Base-by-base conservation (phyloP, 495 filamentous ascomycete genomes). In the Aspergillus diversus region DNA sequence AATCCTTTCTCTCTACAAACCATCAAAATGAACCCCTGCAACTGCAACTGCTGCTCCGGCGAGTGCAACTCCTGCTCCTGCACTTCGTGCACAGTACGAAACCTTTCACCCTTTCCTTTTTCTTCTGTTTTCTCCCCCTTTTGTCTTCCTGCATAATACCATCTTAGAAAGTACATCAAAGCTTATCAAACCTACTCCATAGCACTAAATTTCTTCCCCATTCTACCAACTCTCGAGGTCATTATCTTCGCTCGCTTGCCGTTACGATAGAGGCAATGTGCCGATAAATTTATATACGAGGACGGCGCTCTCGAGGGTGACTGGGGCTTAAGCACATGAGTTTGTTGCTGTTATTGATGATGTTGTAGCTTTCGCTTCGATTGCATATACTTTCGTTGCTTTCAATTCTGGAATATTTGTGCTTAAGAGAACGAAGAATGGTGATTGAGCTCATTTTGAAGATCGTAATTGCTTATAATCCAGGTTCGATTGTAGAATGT, bases 1-100 rank as follows among this genome's bases (percentile, higher is more conserved):
- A 48, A 57, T 58, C 37, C 59, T 49, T 60, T 49, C 61, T 63
- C 66, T 70, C 48, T 57, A 65, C 57, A 59, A 61, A 53, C 57
- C 47, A 63, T 66, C 70, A 78, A 55, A 57, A 81, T 81, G 78
- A 70, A 68, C 73, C 76, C 77, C 75, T 80, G 77, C 74, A 53
- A 68, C 58, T 81, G 78, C 75, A 77, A 72, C 76, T 79, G 73
- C 74, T 80, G 77, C 77, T 67, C 70, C 66, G 72, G 76, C 68
- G 63, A 74, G 60, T 80, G 78, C 76, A 73, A 66, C 62, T 72
- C 72, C 46, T 80, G 78, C 76, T 74, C 77, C 55, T 81, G 78
- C 76, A 53, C 43, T 37, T 65, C 55, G 66, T 80, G 77, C 76
- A 68, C 46, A 33, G 77, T 80, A 75, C 55, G 75, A 65, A 21